These are phyloP conservation scores for Boeremia exigua DNA, from an alignment of 2,329 filamentous ascomycete genomes.

Conservation along the genomic window DNA sequence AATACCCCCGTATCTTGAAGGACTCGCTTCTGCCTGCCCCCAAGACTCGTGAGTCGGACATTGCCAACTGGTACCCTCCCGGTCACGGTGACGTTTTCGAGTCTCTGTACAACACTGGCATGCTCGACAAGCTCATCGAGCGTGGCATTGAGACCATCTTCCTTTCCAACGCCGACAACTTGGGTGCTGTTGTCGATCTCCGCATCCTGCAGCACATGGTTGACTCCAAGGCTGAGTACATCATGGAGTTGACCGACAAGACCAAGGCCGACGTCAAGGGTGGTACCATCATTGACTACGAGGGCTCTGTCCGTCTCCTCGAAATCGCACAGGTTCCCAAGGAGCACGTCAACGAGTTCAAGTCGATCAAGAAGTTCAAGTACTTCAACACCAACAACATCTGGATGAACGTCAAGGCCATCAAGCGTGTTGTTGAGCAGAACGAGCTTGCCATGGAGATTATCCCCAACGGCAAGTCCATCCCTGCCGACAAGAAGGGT, in stretches of 20 bases:
- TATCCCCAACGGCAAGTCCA: slow-evolving; percentile 98
- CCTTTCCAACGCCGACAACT: slow-evolving; percentile 98
- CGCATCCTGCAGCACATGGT: slow-evolving; percentile 99
- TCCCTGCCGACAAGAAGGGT: slow-evolving; percentile 98
- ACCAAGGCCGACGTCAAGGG: slow-evolving; percentile 99
- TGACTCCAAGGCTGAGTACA: slow-evolving; percentile 95
- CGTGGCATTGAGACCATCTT: slow-evolving; percentile 98
- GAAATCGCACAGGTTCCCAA: slow-evolving; percentile 99
- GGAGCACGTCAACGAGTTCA: slow-evolving; percentile 99
- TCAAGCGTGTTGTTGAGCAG: slow-evolving; percentile 98
- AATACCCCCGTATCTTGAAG: slow-evolving; percentile 97
- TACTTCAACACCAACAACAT: slow-evolving; percentile 99
- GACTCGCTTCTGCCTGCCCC: slow-evolving; percentile 96
- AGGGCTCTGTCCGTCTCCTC: slow-evolving; percentile 92
- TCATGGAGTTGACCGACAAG: slow-evolving; percentile 99
- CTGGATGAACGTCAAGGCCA: slow-evolving; percentile 96
- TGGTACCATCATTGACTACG: slow-evolving; percentile 99
- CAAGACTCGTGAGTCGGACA: slow-evolving; percentile 84
- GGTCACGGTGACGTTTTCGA: slow-evolving; percentile 99
- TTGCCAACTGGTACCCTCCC: slow-evolving; percentile 98
- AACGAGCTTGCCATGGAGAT: slow-evolving; percentile 99
- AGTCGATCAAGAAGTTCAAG: slow-evolving; percentile 99
- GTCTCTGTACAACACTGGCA: slow-evolving; percentile 98
- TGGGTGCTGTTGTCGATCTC: slow-evolving; percentile 96
- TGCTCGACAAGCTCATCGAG: slow-evolving; percentile 93